Percentiles rank a stretch among this genome's conserved stretches.
phyloP scores from a whole-genome alignment of 1,139 yeast species.

The Sugiyamaella grinbergsii region DNA sequence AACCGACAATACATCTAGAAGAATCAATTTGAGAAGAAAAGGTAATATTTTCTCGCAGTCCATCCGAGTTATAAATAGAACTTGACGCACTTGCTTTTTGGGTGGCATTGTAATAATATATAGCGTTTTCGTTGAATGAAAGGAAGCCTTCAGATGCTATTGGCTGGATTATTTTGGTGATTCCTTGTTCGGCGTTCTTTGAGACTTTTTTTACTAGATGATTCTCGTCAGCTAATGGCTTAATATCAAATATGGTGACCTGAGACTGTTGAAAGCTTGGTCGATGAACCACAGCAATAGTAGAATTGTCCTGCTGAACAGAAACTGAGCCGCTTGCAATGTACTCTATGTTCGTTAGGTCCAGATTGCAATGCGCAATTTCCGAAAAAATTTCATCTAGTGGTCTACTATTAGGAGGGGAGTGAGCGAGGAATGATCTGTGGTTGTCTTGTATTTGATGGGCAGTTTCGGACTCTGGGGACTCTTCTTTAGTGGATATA shows the following conservation, averaged over 20 bases:
- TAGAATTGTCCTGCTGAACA: neutral
- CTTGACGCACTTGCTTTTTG: neutral
- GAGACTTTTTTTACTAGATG: neutral
- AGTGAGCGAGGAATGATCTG: neutral
- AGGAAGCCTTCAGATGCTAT: conserved; percentile 1
- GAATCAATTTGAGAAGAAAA: conserved; percentile 1
- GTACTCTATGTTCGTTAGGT: neutral
- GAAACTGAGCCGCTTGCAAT: neutral
- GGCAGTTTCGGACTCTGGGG: neutral
- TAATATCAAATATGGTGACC: neutral
- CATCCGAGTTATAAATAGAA: neutral
- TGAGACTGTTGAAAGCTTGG: neutral
- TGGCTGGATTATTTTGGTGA: neutral
- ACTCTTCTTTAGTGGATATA: neutral
- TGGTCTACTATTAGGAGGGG: neutral
- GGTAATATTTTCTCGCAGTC: neutral
- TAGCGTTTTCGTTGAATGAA: conserved; percentile 3
- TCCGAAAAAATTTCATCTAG: conserved; percentile 7
- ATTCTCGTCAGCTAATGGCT: conserved; percentile 2
- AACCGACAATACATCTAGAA: conserved; percentile 8
- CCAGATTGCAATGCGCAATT: neutral
- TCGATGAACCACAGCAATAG: neutral
- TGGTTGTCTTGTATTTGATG: neutral
- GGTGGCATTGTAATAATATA: conserved; percentile 5
- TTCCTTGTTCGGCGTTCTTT: neutral